Evolutionary conservation across 176 grass and related monocot species (phyloP), one percentile per base, ranked within the genome.

Genomic region (Ensete ventricosum): DNA sequence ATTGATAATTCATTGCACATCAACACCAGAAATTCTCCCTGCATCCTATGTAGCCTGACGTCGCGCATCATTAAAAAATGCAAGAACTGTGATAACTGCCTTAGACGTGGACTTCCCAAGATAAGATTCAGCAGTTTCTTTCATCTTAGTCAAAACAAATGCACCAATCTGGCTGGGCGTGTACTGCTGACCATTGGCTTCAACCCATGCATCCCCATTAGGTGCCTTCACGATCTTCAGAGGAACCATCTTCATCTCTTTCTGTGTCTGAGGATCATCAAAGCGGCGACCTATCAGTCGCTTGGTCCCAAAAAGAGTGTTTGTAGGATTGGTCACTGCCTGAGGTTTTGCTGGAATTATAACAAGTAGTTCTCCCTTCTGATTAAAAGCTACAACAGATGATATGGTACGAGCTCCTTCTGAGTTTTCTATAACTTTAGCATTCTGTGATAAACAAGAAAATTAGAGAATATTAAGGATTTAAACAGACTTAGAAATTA

Each of bases 211-310:
- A 77, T 92, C 90, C 11, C 90, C 90, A 82, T 89, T 92, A 23
- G 86, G 84, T 57, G 84, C 90, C 73, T 76, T 88, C 53, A 89
- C 90, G 9, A 92, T 92, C 72, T 89, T 92, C 73, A 76, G 89
- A 4, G 90, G 90, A 54, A 92, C 90, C 90, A 92, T 92, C 77
- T 92, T 92, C 90, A 92, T 92, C 62, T 92, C 86, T 75, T 92
- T 92, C 79, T 92, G 86, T 52, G 86, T 89, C 71, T 92, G 90
- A 11, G 84, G 83, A 81, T 92, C 86, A 71, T 92, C 90, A 77
- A 89, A 92, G 22, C 79, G 84, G 51, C 86, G 83, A 19, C 90
- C 84, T 8, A 92, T 92, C 67, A 92, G 34, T 52, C 90, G 72
- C 82, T 92, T 92, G 25, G 90, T 92, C 66, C 90, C 90, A 82